Conservation (phyloP, 2,329 filamentous ascomycete species). For the Fusarium subtropicale region DNA sequence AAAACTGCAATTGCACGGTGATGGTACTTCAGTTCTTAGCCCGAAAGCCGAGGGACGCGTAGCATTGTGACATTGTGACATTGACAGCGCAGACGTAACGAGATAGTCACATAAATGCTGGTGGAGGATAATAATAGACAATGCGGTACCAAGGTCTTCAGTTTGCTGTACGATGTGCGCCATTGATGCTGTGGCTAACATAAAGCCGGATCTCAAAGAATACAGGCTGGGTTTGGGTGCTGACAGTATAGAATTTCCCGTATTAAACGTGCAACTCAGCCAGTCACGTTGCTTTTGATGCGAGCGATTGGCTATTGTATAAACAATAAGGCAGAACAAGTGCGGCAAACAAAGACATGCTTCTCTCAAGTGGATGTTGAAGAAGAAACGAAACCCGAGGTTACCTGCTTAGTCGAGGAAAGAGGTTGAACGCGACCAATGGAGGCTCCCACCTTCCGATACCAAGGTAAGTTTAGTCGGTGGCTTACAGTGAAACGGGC, state of each 20-base stretch:
- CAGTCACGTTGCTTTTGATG: constrained; percentile 15
- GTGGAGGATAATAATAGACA: constrained; percentile 24
- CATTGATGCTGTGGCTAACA: constrained; percentile 39
- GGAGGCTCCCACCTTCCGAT: constrained; percentile 20
- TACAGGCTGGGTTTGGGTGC: constrained; percentile 2
- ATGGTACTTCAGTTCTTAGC: constrained; percentile 26
- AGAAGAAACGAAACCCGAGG: constrained; percentile 5
- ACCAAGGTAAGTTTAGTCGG: constrained; percentile 13
- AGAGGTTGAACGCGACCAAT: background rate
- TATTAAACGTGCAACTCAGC: constrained; percentile 11
- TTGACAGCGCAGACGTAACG: constrained; percentile 18
- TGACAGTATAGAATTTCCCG: constrained; percentile 16
- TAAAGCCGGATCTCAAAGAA: constrained; percentile 9
- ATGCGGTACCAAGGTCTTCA: constrained; percentile 1
- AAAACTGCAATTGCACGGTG: constrained; percentile 14
- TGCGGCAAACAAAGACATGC: constrained; percentile 14
- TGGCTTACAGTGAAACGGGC: constrained; percentile 34
- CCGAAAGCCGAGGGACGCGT: constrained; percentile 31
- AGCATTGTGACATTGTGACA: constrained; percentile 28
- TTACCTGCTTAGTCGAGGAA: constrained; percentile 6
- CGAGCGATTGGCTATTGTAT: constrained; percentile 8
- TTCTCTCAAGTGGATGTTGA: background rate
- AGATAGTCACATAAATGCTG: background rate
- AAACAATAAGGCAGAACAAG: constrained; percentile 2
- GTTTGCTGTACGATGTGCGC: constrained; percentile 9